Conservation (phyloP, 1,139 yeast species). For the Hyphopichia buzzinii region DNA sequence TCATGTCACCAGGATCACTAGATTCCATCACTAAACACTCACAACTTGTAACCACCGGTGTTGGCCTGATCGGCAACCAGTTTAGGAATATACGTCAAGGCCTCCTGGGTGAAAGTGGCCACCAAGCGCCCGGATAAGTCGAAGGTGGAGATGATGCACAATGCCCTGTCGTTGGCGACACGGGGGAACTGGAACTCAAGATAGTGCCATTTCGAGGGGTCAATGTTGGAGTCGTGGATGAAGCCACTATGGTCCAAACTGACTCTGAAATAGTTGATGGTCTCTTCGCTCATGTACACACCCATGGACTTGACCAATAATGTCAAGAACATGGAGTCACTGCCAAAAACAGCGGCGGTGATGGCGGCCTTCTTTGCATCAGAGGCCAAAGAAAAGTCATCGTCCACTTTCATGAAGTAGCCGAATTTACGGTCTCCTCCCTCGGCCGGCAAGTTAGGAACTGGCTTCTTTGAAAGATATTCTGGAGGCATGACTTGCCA, state of each 20-base stretch:
- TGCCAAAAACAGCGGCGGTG: slow-evolving; percentile 26
- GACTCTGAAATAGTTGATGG: slow-evolving; percentile 33
- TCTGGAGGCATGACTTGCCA: not conserved
- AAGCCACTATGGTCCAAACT: slow-evolving; percentile 42
- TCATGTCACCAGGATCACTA: too few relatives aligned
- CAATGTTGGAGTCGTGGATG: slow-evolving; percentile 42
- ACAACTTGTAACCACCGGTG: not conserved
- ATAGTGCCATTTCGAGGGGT: slow-evolving; percentile 40
- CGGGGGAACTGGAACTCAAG: slow-evolving; percentile 35
- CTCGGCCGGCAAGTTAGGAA: slow-evolving; percentile 22
- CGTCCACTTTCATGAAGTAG: slow-evolving; percentile 30
- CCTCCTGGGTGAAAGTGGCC: slow-evolving; percentile 38
- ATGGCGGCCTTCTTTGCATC: slow-evolving; percentile 17
- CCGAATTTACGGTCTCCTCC: slow-evolving; percentile 32
- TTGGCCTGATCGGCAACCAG: slow-evolving; percentile 21
- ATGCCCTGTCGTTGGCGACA: slow-evolving; percentile 38
- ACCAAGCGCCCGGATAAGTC: slow-evolving; percentile 28
- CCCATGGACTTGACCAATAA: slow-evolving; percentile 25
- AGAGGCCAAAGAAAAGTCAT: slow-evolving; percentile 12
- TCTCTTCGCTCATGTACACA: slow-evolving; percentile 17
- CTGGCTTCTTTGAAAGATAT: slow-evolving; percentile 25
- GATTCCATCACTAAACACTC: too few relatives aligned
- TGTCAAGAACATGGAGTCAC: slow-evolving; percentile 36
- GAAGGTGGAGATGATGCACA: slow-evolving; percentile 14
- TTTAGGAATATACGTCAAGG: slow-evolving; percentile 27